Evolutionary conservation across 164 flowering plant species (phyloP).

Genomic region (Umbellularia californica): DNA sequence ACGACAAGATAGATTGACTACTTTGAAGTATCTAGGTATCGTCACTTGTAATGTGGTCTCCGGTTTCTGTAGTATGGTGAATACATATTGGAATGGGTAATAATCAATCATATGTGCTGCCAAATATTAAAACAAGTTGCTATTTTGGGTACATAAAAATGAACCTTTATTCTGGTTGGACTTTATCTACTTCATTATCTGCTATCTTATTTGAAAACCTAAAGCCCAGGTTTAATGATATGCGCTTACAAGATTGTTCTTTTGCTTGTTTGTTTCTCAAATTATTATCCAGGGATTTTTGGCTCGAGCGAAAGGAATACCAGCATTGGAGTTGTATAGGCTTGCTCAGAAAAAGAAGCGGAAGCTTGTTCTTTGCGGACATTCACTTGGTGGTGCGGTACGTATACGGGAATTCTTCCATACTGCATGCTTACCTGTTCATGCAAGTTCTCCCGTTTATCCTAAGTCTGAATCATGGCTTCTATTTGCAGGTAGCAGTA

Average conservation of each 20-base stretch:
- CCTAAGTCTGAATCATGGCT: background rate
- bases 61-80: too few species aligned
- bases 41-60: too few species aligned
- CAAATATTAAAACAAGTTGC: too few species aligned
- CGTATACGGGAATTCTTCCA: slow-evolving; percentile 25
- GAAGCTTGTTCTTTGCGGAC: slow-evolving; percentile 95
- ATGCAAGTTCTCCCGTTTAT: background rate
- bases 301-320: slow-evolving; percentile 99
- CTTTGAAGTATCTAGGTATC: too few species aligned
- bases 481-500: slow-evolving; percentile 68
- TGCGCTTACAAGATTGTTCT: background rate
- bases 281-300: slow-evolving; percentile 63
- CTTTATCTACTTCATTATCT: too few species aligned
- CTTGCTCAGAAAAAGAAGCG: slow-evolving; percentile 94
- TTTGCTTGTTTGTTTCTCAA: slow-evolving; percentile 1
- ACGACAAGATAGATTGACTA: too few species aligned
- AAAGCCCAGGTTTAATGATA: background rate
- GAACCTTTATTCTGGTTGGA: background rate
- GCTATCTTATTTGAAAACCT: background rate
- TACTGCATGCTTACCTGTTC: background rate
- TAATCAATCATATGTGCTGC: too few species aligned
- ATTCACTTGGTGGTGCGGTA: slow-evolving; percentile 99
- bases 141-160: too few species aligned
- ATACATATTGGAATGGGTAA: too few species aligned
- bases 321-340: slow-evolving; percentile 92